These are phyloP conservation scores for Tolypocladium pustulatum DNA, from an alignment of 2,329 filamentous ascomycete species.

Conservation along the genomic window DNA sequence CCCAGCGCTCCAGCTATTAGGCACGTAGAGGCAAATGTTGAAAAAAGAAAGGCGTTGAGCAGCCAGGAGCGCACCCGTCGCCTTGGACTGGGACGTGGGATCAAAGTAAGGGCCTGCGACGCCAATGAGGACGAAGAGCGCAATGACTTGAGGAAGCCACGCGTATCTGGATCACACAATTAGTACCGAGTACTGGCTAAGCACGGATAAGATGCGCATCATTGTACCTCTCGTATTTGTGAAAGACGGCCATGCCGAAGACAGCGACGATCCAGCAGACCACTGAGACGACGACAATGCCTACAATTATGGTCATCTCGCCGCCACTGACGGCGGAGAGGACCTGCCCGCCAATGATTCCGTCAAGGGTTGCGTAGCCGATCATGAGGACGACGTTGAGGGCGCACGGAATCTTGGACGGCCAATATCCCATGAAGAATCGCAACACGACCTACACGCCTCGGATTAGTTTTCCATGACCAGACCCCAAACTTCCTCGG, in stretches of 20 bases:
- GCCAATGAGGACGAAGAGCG: constrained; percentile 63
- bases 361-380: constrained; percentile 69
- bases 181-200: background rate
- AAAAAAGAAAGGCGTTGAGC: constrained; percentile 54
- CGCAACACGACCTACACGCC: constrained; percentile 48
- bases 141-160: constrained; percentile 58
- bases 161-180: constrained; percentile 12
- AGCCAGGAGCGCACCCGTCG: constrained; percentile 53
- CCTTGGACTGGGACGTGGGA: constrained; percentile 53
- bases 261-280: constrained; percentile 63
- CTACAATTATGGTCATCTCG: constrained; percentile 60
- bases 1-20: constrained; percentile 53
- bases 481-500: background rate
- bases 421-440: constrained; percentile 63
- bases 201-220: fast-evolving
- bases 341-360: constrained; percentile 70
- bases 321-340: constrained; percentile 59
- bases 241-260: constrained; percentile 44
- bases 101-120: constrained; percentile 48
- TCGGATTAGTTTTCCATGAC: too few relatives aligned
- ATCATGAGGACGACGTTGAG: constrained; percentile 50
- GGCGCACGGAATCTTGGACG: constrained; percentile 18
- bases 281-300: constrained; percentile 65
- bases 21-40: constrained; percentile 49
- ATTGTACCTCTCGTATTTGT: constrained; percentile 53